These are phyloP conservation scores for Curvularia spicifera DNA, from an alignment of 2,329 filamentous ascomycete species.

Conservation along the genomic window DNA sequence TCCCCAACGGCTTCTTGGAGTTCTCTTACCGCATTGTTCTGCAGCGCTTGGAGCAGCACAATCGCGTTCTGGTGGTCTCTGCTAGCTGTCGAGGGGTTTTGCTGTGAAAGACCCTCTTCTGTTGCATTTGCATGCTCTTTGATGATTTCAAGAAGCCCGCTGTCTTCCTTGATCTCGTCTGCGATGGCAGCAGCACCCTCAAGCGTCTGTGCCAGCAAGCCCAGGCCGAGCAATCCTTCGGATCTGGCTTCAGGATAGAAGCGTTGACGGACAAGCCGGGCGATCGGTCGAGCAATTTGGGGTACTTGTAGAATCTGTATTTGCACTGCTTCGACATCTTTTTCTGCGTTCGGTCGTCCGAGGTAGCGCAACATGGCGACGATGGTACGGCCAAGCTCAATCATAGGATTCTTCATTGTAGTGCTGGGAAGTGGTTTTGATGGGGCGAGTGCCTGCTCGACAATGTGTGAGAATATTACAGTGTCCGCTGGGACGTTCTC, in stretches of 20 bases:
- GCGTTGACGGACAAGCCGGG: conserved; percentile 43
- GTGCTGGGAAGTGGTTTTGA: conserved; percentile 44
- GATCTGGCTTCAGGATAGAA: conserved; percentile 47
- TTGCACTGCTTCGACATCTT: conserved; percentile 33
- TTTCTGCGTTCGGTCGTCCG: conserved; percentile 27
- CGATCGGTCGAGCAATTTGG: conserved; percentile 40
- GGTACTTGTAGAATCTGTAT: conserved; percentile 38
- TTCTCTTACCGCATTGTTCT: conserved; percentile 42
- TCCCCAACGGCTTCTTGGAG: conserved; percentile 11
- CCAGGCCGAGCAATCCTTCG: conserved; percentile 46
- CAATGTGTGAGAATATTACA: conserved; percentile 38
- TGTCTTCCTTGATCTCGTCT: conserved; percentile 38
- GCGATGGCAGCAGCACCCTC: conserved; percentile 40
- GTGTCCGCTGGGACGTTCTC: conserved; percentile 26
- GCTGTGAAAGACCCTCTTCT: conserved; percentile 30
- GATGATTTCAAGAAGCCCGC: conserved; percentile 39
- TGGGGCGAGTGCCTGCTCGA: conserved; percentile 41
- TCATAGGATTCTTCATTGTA: conserved; percentile 49
- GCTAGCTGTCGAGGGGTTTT: conserved; percentile 30
- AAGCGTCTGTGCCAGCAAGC: conserved; percentile 41
- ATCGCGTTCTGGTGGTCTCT: conserved; percentile 47
- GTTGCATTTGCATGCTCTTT: conserved; percentile 43
- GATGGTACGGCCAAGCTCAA: conserved; percentile 43
- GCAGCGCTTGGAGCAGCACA: conserved; percentile 44
- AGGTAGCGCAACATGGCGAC: conserved; percentile 32